A percentile compares a stretch with the other conserved stretches of the same genome.
Conservation (phyloP, 257 asterid genomes). For the Solanum chilense region DNA sequence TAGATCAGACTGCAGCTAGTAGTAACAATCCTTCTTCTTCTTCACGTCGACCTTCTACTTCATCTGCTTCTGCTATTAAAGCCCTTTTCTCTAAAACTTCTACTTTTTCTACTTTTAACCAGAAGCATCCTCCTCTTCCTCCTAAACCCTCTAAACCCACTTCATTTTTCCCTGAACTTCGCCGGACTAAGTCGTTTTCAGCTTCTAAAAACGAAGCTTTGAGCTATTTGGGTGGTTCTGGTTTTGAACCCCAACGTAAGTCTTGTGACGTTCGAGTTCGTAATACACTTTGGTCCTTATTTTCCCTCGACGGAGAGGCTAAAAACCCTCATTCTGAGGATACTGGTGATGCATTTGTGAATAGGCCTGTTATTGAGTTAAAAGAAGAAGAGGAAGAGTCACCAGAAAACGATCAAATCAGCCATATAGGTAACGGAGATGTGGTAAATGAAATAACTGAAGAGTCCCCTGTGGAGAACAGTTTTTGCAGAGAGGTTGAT, state of each 20-base stretch:
- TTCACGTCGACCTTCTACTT: neutral
- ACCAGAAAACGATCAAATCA: slow-evolving; percentile 20
- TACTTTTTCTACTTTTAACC: neutral
- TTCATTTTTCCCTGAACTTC: slow-evolving; percentile 58
- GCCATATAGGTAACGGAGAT: neutral
- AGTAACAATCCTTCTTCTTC: slow-evolving; percentile 36
- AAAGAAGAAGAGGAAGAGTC: slow-evolving; percentile 13
- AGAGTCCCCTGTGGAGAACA: slow-evolving; percentile 13
- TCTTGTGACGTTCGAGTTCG: slow-evolving; percentile 84
- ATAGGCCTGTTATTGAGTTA: slow-evolving; percentile 17
- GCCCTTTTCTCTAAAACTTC: slow-evolving; percentile 40
- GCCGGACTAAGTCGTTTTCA: slow-evolving; percentile 76
- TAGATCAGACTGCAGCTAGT: slow-evolving; percentile 52
- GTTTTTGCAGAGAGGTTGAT: slow-evolving; percentile 14
- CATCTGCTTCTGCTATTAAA: slow-evolving; percentile 63
- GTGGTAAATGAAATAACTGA: slow-evolving; percentile 7
- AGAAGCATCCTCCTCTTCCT: slow-evolving; percentile 7
- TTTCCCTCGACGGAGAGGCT: slow-evolving; percentile 36
- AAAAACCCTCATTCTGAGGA: slow-evolving; percentile 10
- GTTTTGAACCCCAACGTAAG: slow-evolving; percentile 73
- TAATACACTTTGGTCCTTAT: slow-evolving; percentile 50
- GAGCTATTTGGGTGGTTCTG: slow-evolving; percentile 21
- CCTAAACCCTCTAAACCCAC: slow-evolving; percentile 36
- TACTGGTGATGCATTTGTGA: neutral
- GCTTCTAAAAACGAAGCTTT: slow-evolving; percentile 76